Evolutionary conservation across 2,329 filamentous ascomycete genomes (phyloP).

Genomic region (Meredithiella fracta): DNA sequence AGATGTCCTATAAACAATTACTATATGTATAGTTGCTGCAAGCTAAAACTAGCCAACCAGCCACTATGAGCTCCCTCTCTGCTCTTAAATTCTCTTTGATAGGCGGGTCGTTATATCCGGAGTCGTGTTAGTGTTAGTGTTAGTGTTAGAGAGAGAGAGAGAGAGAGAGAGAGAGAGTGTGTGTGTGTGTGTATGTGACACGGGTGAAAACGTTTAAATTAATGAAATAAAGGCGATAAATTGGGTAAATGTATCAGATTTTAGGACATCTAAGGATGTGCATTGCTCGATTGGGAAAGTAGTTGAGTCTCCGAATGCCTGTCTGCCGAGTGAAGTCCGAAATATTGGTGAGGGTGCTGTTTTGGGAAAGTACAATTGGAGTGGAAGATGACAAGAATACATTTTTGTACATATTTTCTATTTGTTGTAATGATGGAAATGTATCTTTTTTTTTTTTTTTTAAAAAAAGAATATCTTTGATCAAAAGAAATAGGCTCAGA

Average conservation of each 20-base stretch:
- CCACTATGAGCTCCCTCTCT: not conserved
- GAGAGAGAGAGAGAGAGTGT: too few relatives aligned
- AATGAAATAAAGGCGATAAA: not conserved
- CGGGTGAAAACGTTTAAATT: not conserved
- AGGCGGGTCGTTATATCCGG: not conserved
- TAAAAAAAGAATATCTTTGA: too few relatives aligned
- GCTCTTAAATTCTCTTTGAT: not conserved
- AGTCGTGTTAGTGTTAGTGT: not conserved
- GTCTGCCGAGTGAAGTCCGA: constrained; percentile 11
- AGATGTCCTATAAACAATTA: too few relatives aligned
- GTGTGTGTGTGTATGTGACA: not conserved
- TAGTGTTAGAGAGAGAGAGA: too few relatives aligned
- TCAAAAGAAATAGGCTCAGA: too few relatives aligned
- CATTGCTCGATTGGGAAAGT: not conserved
- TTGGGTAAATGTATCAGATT: not conserved
- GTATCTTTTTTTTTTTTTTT: not conserved
- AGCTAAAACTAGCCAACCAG: not conserved
- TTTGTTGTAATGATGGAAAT: too few relatives aligned
- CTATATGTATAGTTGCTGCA: too few relatives aligned
- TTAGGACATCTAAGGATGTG: not conserved
- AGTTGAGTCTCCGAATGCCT: constrained; percentile 9
- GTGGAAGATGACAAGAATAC: too few relatives aligned
- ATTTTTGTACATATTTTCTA: too few relatives aligned
- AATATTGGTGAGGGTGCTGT: constrained; percentile 8
- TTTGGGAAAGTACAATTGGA: constrained; percentile 3